These are phyloP conservation scores for Penicillium sp. DNA, from an alignment of 2,329 filamentous ascomycete species.

Conservation along the genomic window DNA sequence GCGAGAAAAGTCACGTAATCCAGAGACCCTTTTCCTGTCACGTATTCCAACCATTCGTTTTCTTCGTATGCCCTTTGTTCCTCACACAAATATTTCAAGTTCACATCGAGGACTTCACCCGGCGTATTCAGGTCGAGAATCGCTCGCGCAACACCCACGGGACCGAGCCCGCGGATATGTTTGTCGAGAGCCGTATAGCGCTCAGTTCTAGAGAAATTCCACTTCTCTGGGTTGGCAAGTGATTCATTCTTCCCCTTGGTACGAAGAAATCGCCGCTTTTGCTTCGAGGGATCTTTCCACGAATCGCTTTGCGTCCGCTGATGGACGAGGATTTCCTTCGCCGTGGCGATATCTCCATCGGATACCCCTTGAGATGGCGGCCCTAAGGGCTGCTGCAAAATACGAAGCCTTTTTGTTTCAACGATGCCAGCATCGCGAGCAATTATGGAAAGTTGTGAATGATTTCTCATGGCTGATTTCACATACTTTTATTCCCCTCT, in stretches of 20 bases:
- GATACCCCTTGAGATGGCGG: not conserved
- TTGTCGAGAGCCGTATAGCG: not conserved
- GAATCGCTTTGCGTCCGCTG: not conserved
- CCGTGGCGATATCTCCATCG: not conserved
- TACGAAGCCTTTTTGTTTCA: not conserved
- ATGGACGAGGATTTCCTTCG: constrained; percentile 4
- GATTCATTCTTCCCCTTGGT: constrained; percentile 1
- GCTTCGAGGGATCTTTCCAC: constrained; percentile 3
- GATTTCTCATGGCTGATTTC: not conserved
- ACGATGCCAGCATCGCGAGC: not conserved
- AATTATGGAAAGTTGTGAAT: not conserved
- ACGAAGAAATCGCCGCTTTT: constrained; percentile 6
- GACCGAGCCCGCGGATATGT: not conserved
- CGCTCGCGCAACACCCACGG: not conserved
- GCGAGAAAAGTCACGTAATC: not conserved
- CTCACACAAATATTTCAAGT: not conserved
- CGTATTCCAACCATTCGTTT: constrained; percentile 1
- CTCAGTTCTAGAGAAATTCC: not conserved
- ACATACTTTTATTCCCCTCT: not conserved
- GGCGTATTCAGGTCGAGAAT: not conserved
- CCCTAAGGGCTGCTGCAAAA: not conserved
- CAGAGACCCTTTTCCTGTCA: not conserved
- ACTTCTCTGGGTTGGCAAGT: not conserved
- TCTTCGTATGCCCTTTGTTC: not conserved
- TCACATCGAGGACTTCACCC: not conserved